Evolutionary conservation across 129 eudicot genomes (phyloP), one percentile per base, ranked within the genome.

Genomic region (Ambrosia artemisiifolia): DNA sequence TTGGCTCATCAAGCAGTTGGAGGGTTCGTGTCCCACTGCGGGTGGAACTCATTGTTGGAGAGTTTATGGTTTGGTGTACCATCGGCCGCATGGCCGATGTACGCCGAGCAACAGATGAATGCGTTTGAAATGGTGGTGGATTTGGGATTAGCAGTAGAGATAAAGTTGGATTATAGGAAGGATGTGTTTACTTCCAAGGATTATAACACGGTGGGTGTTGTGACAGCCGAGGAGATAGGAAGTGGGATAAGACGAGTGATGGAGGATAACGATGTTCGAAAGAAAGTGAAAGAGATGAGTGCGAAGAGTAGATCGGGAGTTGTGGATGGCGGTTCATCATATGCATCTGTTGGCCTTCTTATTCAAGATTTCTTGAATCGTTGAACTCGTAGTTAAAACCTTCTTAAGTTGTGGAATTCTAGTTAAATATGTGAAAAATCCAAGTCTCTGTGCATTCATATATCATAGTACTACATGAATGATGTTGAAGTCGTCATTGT

Each of bases 11-110:
- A 10, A 8, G 81, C 81, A 2, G 64, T 76, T 0, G 78, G 78
- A 2, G 85, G 78, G 60, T 76, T 81, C 9, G 82, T 81, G 46
- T 75, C 85, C 9, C 85, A 81, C 14, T 81, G 85, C 12, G 81
- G 81, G 7, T 77, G 76, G 81, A 69, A 78, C 82, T 78, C 77
- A 5, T 61, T 50, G 55, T 51, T 78, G 70, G 82, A 78, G 82
- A 62, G 76, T 32, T 67, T 78, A 47, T 78, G 77, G 82, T 70
- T 56, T 6, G 85, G 85, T 11, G 75, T 71, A 33, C 78, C 81
- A 2, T 24, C 35, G 32, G 85, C 69, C 3, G 12, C 82, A 3
- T 81, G 81, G 85, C 82, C 85, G 3, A 28, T 81, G 24, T 81
- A 70, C 17, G 85, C 81, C 0, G 85, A 81, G 64, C 85, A 81